Evolutionary conservation across 2,329 filamentous ascomycete genomes (phyloP), one percentile per base, ranked within the genome.

Genomic region (Stachybotrys chlorohalonatus): DNA sequence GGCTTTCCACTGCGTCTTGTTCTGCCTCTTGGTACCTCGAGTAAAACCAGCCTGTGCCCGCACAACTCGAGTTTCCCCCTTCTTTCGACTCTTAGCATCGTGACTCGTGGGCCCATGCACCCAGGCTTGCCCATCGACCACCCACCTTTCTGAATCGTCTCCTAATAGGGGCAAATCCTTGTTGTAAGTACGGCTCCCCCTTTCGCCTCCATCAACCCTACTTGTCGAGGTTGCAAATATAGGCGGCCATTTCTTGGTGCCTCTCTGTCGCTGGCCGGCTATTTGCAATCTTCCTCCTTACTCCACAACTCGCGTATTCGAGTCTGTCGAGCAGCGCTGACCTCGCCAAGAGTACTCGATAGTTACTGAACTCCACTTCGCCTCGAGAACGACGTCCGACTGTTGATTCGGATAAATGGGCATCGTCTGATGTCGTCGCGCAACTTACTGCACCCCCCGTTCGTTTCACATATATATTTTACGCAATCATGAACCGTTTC

Each of bases 401-500:
- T 13, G 13, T 42, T 9, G 13, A 24, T 24, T 15, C 9, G 11
- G 5, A 31, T 51, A 51, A 36, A 51, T 51, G 49, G 31, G 24
- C 32, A 31, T n/a, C 7, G 49, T 15, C 31, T 51, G 32, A 51
- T n/a, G 11, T 51, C 17, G 9, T 13, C 13, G 17, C 24, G 11
- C 31, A 15, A 7, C 49, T 13, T 15, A 51, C 11, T 32, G 32
- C 49, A 42, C 36, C 36, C 36, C 15, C 31, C 31, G 16, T n/a
- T 31, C 49, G 30, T 39, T 47, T 49, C 24, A 7, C 31, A 45
- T n/a, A 16, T 5, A 31, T 45, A 42, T 42, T 13, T 13, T 47
- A 6, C 46, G 31, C 49, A 63, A 70, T 54, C 11, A 92, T 92
- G 88, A 91, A 93, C 73, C 84, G 88, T 54, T 90, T 92, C 66